Evolutionary conservation across 2,329 filamentous ascomycete genomes (phyloP), one percentile per base, ranked within the genome.

Genomic region (Neonectria neomacrospora): DNA sequence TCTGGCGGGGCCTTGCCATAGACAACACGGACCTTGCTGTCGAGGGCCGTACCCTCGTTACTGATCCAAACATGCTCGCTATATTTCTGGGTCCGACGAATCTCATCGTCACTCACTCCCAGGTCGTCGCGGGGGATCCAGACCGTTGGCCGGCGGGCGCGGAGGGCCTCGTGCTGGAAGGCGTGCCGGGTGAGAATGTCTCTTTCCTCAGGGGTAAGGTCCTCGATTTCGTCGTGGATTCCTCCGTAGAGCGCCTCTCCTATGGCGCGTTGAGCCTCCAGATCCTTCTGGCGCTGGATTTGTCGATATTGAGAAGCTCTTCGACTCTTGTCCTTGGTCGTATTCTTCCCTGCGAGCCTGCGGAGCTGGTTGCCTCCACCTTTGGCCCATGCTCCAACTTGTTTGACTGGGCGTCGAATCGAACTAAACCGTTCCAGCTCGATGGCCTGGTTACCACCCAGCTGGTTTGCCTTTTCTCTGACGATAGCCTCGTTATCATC

Each of bases 101-200:
- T 91, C 81, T 99, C 96, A 70, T 98, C 95, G 71, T 97, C 93
- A 68, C 92, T 94, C 61, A 99, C 87, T 5, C 96, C 96, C 5
- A 98, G 79, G 69, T 96, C 91, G 74, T 99, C 96, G 11, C 91
- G 88, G 0, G 96, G 96, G 47, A 99, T 92, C 96, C 96, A 99
- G 26, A 99, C 90, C 0, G 92, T 93, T 0, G 96, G 96, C 56
- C 94, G 86, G 55, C 91, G 88, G 1, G 94, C 92, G 9, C 96
- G 89, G 39, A 97, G 83, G 1, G 96, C 96, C 34, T 90, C 90
- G 74, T 99, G 96, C 79, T 94, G 90, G 78, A 99, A 99, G 0
- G 95, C 94, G 72, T 94, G 90, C 58, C 90, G 90, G 12, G 96
- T 91, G 41, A 98, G 87, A 61, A 89, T 84, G 74, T 98, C 94